A percentile compares a stretch with the other conserved stretches of the same genome.
phyloP scores from a whole-genome alignment of 2,329 filamentous ascomycete genomes.

The Xylaria multiplex region DNA sequence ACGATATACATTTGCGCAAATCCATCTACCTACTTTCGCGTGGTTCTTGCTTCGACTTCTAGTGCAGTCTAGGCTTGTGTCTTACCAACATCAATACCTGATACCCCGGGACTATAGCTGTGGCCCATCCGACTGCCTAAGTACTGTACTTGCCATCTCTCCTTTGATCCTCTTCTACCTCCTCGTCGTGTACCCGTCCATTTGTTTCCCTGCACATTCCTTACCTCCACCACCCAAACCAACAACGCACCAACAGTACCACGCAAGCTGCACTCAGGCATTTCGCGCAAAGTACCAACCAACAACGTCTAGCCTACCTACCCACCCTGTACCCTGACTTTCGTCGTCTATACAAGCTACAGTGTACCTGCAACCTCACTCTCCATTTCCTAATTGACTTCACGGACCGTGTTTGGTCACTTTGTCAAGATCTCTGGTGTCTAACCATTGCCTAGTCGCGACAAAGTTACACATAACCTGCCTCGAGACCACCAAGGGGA shows the following conservation, averaged over 20 bases:
- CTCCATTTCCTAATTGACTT: constrained; percentile 24
- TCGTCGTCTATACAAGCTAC: constrained; percentile 32
- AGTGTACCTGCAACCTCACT: constrained; percentile 34
- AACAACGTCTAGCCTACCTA: constrained; percentile 31
- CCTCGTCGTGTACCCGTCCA: constrained; percentile 31
- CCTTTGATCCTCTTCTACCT: constrained; percentile 30
- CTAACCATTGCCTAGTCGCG: constrained; percentile 35
- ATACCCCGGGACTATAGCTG: constrained; percentile 16
- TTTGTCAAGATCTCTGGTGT: constrained; percentile 22
- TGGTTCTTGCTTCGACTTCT: constrained; percentile 5
- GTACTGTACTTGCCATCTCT: constrained; percentile 29
- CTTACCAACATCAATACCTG: constrained; percentile 25
- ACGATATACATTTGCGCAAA: constrained; percentile 34
- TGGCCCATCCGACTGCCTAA: constrained; percentile 24
- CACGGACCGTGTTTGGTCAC: neutral
- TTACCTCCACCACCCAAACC: constrained; percentile 11
- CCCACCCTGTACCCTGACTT: constrained; percentile 36
- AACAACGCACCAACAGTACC: constrained; percentile 32
- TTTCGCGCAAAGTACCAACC: constrained; percentile 35
- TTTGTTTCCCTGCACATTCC: constrained; percentile 34
- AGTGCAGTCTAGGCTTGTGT: constrained; percentile 24
- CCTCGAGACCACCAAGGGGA: constrained; percentile 20
- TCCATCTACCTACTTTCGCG: constrained; percentile 22
- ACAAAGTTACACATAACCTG: constrained; percentile 21
- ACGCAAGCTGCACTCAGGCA: constrained; percentile 30